Evolutionary conservation across 106 monocot species (phyloP), one percentile per base, ranked within the genome.

Genomic region (Phalaenopsis equestris): DNA sequence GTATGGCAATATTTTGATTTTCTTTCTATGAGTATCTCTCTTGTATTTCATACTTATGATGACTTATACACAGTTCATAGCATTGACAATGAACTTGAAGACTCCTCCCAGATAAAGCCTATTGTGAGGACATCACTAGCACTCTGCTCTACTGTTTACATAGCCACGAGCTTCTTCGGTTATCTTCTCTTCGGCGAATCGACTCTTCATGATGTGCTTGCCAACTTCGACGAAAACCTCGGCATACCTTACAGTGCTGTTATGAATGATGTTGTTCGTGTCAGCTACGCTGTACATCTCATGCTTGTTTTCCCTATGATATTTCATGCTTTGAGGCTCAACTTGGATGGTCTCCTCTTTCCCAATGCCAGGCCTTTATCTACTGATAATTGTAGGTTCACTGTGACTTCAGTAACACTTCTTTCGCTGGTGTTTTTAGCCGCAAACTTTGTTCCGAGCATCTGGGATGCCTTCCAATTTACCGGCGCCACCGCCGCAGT

Each of bases 401-500:
- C 83, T 6, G 67, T 83, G 24, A 79, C 89, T 6, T 92, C 92
- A 3, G 75, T 79, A 12, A 39, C 65, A 14, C 82, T 94, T 49
- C 85, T 97, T 2, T 47, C 77, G 12, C 41, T 89, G 18, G 79
- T 97, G 12, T 97, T 89, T 83, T 56, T 88, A 70, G 92, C 84
- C 21, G 92, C 97, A 30, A 92, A 86, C 78, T 97, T 94, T 56
- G 84, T 97, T 39, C 97, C 97, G 0, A 97, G 97, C 70, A 92
- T 97, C 41, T 97, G 97, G 94, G 97, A 97, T 84, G 97, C 88
- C 48, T 97, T 97, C 70, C 94, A 97, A 65, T 92, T 97, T 72
- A 94, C 94, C 5, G 97, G 97, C 43, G 97, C 97, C 9, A 97
- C 97, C 42, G 92, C 94, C 77, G 94, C 92, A 11, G 97, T 97